Percentiles rank a stretch among this genome's conserved stretches.
Conservation (phyloP, 1,284 basidiomycete genomes). For the Leccinum variabile region DNA sequence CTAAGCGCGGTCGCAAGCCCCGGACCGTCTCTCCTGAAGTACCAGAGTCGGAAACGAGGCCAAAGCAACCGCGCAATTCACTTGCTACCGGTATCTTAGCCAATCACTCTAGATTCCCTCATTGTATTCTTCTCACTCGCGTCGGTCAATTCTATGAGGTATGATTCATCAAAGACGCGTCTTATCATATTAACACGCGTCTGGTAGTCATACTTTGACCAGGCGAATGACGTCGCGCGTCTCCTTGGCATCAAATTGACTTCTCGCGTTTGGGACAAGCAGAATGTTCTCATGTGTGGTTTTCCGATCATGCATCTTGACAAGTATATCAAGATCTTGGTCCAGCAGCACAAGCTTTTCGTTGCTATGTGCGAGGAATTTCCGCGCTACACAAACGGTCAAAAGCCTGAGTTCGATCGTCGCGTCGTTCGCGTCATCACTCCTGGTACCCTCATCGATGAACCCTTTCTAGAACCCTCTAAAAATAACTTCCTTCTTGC, state of each 20-base stretch:
- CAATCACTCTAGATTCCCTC: slow-evolving; percentile 78
- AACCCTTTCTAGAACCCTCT: slow-evolving; percentile 79
- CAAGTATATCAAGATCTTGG: slow-evolving; percentile 83
- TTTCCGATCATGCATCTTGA: slow-evolving; percentile 87
- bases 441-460: slow-evolving; percentile 90
- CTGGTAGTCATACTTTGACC: slow-evolving; percentile 86
- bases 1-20: slow-evolving; percentile 26
- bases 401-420: slow-evolving; percentile 63
- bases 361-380: slow-evolving; percentile 95
- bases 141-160: slow-evolving; percentile 97
- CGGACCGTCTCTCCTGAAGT: background rate
- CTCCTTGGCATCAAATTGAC: slow-evolving; percentile 83
- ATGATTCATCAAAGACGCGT: slow-evolving; percentile 15
- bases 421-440: slow-evolving; percentile 85
- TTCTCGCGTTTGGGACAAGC: slow-evolving; percentile 67
- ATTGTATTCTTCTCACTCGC: slow-evolving; percentile 86
- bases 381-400: slow-evolving; percentile 46
- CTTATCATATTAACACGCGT: slow-evolving; percentile 10
- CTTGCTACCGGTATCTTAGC: slow-evolving; percentile 70
- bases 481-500: slow-evolving; percentile 90
- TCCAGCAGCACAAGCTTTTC: slow-evolving; percentile 78
- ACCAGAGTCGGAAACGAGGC: slow-evolving; percentile 3
- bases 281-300: slow-evolving; percentile 79
- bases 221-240: slow-evolving; percentile 76
- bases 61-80: slow-evolving; percentile 45